Conservation (phyloP, 805 yeast genomes). For the Zygosaccharomyces kombuchaensis region DNA sequence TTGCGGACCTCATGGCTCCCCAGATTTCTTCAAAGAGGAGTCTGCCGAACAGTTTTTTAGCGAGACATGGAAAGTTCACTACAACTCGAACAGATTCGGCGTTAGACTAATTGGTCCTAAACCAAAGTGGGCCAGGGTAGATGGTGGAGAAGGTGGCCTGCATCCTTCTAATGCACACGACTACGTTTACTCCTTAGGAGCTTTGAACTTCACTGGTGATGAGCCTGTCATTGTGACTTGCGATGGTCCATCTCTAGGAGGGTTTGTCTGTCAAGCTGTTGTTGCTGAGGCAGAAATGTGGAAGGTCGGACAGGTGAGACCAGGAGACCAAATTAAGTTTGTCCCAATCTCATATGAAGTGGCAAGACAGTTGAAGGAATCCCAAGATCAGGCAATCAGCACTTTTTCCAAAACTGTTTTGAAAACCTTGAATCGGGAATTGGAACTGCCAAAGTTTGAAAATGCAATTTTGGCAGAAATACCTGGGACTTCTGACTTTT, state of each 20-base stretch:
- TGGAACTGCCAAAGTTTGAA: conserved; percentile 45
- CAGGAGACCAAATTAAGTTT: conserved; percentile 83
- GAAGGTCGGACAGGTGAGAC: conserved; percentile 97
- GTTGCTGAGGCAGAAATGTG: conserved; percentile 95
- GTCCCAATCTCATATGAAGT: conserved; percentile 66
- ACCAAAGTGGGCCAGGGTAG: conserved; percentile 93
- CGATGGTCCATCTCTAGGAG: conserved; percentile 97
- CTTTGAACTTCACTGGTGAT: conserved; percentile 97
- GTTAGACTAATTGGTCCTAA: conserved; percentile 92
- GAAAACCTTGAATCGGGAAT: conserved; percentile 31
- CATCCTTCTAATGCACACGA: conserved; percentile 99
- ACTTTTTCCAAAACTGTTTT: conserved; percentile 13
- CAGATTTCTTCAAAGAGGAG: conserved; percentile 83
- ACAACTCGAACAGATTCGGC: conserved; percentile 95
- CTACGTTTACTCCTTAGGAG: conserved; percentile 93
- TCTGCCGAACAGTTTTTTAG: conserved; percentile 70
- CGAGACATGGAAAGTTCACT: conserved; percentile 88
- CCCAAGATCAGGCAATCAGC: conserved; percentile 55
- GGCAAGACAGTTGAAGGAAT: conserved; percentile 59
- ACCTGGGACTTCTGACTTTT: conserved; percentile 43
- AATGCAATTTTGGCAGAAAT: conserved; percentile 63
- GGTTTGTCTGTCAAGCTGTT: conserved; percentile 95
- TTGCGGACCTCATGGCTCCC: conserved; percentile 97
- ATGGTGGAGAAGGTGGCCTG: conserved; percentile 97
- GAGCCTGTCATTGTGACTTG: conserved; percentile 96